Evolutionary conservation across 2,329 filamentous ascomycete species (phyloP).

Genomic region (Colletotrichum scovillei): DNA sequence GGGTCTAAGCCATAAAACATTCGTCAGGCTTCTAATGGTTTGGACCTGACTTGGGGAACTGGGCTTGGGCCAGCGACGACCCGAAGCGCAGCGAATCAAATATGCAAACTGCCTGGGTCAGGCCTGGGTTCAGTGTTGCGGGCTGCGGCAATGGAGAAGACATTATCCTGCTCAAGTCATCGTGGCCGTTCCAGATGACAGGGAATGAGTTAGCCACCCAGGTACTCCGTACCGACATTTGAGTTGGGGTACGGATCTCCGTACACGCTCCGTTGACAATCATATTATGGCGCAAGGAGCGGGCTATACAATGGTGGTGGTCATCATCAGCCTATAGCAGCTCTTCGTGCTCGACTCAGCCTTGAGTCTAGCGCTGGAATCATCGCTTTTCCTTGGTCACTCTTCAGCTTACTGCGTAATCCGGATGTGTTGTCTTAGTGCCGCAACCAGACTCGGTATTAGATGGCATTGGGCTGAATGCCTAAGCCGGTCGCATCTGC

Average conservation of each 20-base stretch:
- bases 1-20: slow-evolving; percentile 37
- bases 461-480: neutral
- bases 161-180: neutral
- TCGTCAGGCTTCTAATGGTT: slow-evolving; percentile 32
- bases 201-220: no score
- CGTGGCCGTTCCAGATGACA: neutral
- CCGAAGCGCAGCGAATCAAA: neutral
- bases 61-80: slow-evolving; percentile 12
- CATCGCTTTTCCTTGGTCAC: slow-evolving; percentile 9
- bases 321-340: slow-evolving; percentile 20
- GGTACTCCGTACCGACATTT: no score
- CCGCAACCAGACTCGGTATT: slow-evolving; percentile 15
- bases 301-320: slow-evolving; percentile 19
- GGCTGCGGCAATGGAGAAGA: neutral
- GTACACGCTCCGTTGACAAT: neutral
- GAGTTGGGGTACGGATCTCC: no score
- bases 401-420: slow-evolving; percentile 10
- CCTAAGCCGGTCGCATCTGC: neutral
- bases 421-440: neutral
- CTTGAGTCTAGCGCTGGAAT: slow-evolving; percentile 8
- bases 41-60: slow-evolving; percentile 21
- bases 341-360: slow-evolving; percentile 11
- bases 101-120: neutral
- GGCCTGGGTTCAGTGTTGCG: slow-evolving; percentile 14
- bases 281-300: slow-evolving; percentile 14